Base-by-base conservation (phyloP, 192 early-diverging fungal species). In the Podila epigama region DNA sequence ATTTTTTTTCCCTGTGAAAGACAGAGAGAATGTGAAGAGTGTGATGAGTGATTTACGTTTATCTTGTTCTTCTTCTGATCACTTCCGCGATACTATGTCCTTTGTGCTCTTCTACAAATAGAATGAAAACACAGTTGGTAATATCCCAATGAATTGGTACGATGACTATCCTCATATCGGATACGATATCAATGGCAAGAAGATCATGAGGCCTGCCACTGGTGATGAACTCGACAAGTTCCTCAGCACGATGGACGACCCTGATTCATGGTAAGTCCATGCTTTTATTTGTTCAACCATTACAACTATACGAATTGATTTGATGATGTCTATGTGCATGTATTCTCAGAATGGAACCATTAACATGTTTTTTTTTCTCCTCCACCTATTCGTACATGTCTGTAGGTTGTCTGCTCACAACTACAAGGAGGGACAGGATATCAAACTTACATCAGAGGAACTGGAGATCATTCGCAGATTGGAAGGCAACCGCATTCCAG, bases 91-190 rank as follows among this genome's bases (percentile, higher is more conserved):
- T 29, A 28, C 31, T 63, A 18, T 16, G 22, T 39, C n/a, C 39
- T 18, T 50, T 36, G 5, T 36, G n/a, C 11, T n/a, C 29, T 63
- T 15, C 5, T 32, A 27, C 53, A 83, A 66, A 10, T 82, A 93
- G 86, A 85, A 89, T 2, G 75, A 79, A 18, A 99, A 99, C 79
- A 97, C 95, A 0, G 90, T 98, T 56, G 98, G 98, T 57, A 96
- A 97, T 61, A 88, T 99, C 35, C 96, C 98, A 9, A 89, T 97
- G 79, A 93, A 97, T 81, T 98, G 97, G 97, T 99, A 99, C 73
- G 92, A 94, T 37, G 98, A 99, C 50, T 93, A 92, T 44, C 92
- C 91, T 55, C 98, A 99, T 72, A 97, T 98, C 61, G 98, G 98
- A 39, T 99, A 99, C 79, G 91, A 95, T 68, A 83, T 97, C 31